Percentiles rank a stretch among this genome's conserved stretches.
These are phyloP conservation scores for Candida xiaguanensis DNA, from an alignment of 805 yeast genomes.

Conservation along the genomic window DNA sequence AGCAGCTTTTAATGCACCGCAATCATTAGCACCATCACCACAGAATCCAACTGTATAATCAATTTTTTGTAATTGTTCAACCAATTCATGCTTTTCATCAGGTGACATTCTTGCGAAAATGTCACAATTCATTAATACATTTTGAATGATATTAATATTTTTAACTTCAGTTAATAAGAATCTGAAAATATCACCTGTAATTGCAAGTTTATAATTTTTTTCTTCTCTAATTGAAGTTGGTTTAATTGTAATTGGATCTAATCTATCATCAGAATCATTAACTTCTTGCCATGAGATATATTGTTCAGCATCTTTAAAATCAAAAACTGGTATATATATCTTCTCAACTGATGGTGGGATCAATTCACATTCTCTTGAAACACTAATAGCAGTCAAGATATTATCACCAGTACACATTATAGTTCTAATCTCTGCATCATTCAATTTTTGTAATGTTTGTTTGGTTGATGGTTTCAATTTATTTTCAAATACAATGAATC, in stretches of 20 bases:
- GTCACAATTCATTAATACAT: slow-evolving; percentile 65
- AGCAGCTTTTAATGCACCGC: slow-evolving; percentile 97
- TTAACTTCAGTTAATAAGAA: slow-evolving; percentile 59
- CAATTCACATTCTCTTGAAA: slow-evolving; percentile 79
- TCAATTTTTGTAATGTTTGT: slow-evolving; percentile 54
- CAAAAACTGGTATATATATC: slow-evolving; percentile 55
- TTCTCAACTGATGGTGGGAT: slow-evolving; percentile 37
- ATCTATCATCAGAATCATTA: slow-evolving; percentile 47
- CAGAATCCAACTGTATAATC: slow-evolving; percentile 96
- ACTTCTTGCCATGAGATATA: slow-evolving; percentile 64
- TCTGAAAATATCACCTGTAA: slow-evolving; percentile 91
- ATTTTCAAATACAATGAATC: slow-evolving; percentile 91
- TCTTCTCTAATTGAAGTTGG: slow-evolving; percentile 35
- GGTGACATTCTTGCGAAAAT: slow-evolving; percentile 98
- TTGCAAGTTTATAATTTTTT: slow-evolving; percentile 61
- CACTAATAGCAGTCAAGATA: slow-evolving; percentile 89
- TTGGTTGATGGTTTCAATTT: slow-evolving; percentile 72
- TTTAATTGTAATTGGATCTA: slow-evolving; percentile 64
- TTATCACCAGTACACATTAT: slow-evolving; percentile 99
- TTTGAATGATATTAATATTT: slow-evolving; percentile 37
- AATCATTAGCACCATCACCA: slow-evolving; percentile 99
- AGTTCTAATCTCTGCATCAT: slow-evolving; percentile 71
- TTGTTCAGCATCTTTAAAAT: slow-evolving; percentile 38
- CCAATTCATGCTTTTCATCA: slow-evolving; percentile 95
- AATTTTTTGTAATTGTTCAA: slow-evolving; percentile 74